Percentiles rank a stretch among this genome's conserved stretches.
Evolutionary conservation across 306 rosid species (phyloP).

Genomic region (Abrus precatorius): DNA sequence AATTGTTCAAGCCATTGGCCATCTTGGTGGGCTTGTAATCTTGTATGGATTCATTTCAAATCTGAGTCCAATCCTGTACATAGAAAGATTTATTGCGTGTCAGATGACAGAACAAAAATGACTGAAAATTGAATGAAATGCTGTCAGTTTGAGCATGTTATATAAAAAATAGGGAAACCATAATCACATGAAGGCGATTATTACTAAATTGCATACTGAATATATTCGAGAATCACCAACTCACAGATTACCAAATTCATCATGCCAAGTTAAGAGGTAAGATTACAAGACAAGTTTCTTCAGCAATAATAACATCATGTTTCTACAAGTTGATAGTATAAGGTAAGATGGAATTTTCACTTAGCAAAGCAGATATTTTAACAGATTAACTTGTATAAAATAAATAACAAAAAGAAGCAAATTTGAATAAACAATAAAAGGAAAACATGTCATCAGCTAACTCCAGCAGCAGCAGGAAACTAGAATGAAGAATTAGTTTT

Average conservation of each 20-base stretch:
- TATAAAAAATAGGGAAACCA: conserved; percentile 16
- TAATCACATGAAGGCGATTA: conserved; percentile 24
- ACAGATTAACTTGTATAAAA: conserved; percentile 19
- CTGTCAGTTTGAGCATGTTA: conserved; percentile 17
- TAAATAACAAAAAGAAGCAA: background rate
- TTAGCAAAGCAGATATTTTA: background rate
- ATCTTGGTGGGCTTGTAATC: conserved; percentile 39
- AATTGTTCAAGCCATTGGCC: conserved; percentile 63
- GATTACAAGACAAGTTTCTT: background rate
- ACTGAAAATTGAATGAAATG: conserved; percentile 19
- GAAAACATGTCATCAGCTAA: background rate
- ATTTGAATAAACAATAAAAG: background rate
- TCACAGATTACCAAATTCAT: conserved; percentile 17
- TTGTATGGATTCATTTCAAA: conserved; percentile 45
- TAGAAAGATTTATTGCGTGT: background rate
- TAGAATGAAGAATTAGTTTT: conserved; percentile 11
- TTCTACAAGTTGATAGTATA: conserved; percentile 31
- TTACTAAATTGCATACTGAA: conserved; percentile 13
- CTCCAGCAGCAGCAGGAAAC: conserved; percentile 14
- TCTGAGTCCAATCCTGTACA: conserved; percentile 41
- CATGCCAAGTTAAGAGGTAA: conserved; percentile 27
- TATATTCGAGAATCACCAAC: conserved; percentile 3
- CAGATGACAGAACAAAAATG: background rate
- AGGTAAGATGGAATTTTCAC: conserved; percentile 26
- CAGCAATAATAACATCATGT: conserved; percentile 2